These are phyloP conservation scores for Rhodamnia rubescens DNA, from an alignment of 345 rosid species.

Conservation along the genomic window DNA sequence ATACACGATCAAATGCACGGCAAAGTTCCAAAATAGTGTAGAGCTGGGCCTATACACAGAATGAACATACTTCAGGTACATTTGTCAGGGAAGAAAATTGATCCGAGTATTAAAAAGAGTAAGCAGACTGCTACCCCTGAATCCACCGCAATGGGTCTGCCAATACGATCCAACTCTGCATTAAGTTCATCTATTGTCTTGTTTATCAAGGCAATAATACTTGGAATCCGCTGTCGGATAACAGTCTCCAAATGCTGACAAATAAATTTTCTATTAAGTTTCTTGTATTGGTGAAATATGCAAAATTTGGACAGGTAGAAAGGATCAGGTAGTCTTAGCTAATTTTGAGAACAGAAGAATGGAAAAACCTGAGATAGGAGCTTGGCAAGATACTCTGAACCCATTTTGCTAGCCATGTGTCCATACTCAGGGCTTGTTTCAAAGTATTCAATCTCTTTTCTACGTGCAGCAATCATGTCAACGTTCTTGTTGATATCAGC, in stretches of 20 bases:
- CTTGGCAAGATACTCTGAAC: conserved; percentile 94
- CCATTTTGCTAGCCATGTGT: conserved; percentile 90
- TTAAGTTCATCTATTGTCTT: conserved; percentile 94
- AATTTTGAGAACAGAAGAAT: not conserved
- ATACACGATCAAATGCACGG: conserved; percentile 95
- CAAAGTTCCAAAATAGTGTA: conserved; percentile 93
- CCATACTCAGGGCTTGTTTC: conserved; percentile 97
- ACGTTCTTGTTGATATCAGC: conserved; percentile 97
- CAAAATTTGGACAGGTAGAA: not conserved
- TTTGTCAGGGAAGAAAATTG: not conserved
- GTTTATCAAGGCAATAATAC: conserved; percentile 89
- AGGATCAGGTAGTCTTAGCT: not conserved
- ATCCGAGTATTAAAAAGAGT: not conserved
- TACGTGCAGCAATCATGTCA: conserved; percentile 87
- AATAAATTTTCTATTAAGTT: not conserved
- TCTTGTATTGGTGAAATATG: not conserved
- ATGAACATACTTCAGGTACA: not conserved
- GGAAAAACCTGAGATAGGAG: conserved; percentile 70
- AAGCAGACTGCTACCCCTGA: conserved; percentile 73
- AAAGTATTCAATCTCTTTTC: conserved; percentile 90
- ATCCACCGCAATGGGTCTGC: conserved; percentile 93
- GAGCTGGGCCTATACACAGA: conserved; percentile 66
- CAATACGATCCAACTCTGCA: conserved; percentile 94
- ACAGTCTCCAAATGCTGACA: conserved; percentile 85
- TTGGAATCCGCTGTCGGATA: conserved; percentile 93